Evolutionary conservation across 306 rosid species (phyloP), one percentile per base, ranked within the genome.

Genomic region (Myrica gale): DNA sequence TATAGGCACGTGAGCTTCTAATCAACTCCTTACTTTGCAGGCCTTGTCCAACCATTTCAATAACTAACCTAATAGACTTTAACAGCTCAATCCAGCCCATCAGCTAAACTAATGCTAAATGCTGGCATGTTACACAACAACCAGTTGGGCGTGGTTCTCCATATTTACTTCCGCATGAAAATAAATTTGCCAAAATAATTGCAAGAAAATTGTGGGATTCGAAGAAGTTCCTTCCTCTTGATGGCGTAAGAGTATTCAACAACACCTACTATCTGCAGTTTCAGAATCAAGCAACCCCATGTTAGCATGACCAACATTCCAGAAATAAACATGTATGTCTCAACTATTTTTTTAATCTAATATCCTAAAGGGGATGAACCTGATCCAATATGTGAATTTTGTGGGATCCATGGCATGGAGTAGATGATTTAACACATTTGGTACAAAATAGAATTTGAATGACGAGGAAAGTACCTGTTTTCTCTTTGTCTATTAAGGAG

Each of bases 401-500:
- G 48, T 21, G 8, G 2, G 48, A 63, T 12, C 47, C 19, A 37
- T 37, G 69, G 69, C 47, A 39, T 37, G 21, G 47, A 37, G 17
- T 39, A 63, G 69, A 63, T 37, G 47, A 32, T 26, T 63, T 16
- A 63, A 16, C 12, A 7, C 5, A 63, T 41, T 1, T 17, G 46
- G 42, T 7, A 66, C 48, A 66, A 66, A 66, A 41, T 43, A 20
- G 15, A 66, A 66, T 6, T 42, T 66, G 70, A 66, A 41, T 17
- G 26, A 17, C 68, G 6, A 72, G 46, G 65, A 74, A 63, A 53
- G 70, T 78, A 82, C 91, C 93, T 84, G 73, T 72, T 75, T 72
- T 70, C 88, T 74, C 90, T 82, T 58, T 89, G 93, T 81, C 99
- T 89, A 12, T 92, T 84, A 23, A 95, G 77, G 66, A 95, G 84